These are phyloP conservation scores for Pittosporum tobira DNA, from an alignment of 129 eudicot species.

Conservation along the genomic window DNA sequence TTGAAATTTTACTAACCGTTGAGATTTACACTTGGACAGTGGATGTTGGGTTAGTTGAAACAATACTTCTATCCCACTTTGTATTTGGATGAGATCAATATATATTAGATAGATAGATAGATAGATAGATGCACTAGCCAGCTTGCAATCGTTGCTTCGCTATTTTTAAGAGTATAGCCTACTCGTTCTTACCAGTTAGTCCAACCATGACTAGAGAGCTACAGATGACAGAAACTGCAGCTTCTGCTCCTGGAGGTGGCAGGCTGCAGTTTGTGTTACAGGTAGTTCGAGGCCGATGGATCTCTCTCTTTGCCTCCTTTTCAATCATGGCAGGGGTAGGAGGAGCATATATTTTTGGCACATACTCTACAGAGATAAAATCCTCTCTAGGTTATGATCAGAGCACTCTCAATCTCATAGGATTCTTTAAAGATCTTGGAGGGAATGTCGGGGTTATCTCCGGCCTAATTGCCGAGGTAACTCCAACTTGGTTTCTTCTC, in stretches of 20 bases:
- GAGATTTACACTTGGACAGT: no score
- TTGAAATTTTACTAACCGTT: no score
- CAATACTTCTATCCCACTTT: no score
- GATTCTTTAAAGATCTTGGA: conserved; percentile 77
- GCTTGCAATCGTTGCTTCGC: neutral
- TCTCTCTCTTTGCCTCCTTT: conserved; percentile 65
- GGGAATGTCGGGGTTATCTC: conserved; percentile 73
- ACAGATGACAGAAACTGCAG: neutral
- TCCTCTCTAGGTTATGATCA: conserved; percentile 63
- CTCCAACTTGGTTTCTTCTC: conserved; percentile 72
- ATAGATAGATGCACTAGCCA: neutral
- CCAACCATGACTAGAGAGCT: conserved; percentile 5
- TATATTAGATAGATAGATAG: no score
- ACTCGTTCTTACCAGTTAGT: neutral
- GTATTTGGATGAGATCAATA: no score
- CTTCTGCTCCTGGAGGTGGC: conserved; percentile 8
- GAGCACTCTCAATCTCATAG: conserved; percentile 68
- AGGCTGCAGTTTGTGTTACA: conserved; percentile 15
- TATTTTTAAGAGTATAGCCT: neutral
- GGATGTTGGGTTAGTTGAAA: no score
- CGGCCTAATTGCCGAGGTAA: conserved; percentile 58
- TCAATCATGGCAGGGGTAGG: conserved; percentile 82
- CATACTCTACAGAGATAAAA: conserved; percentile 79
- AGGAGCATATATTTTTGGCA: conserved; percentile 71
- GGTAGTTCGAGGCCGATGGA: conserved; percentile 69